Evolutionary conservation across 805 yeast species (phyloP).

Genomic region (Wickerhamiella kurtzmanii): DNA sequence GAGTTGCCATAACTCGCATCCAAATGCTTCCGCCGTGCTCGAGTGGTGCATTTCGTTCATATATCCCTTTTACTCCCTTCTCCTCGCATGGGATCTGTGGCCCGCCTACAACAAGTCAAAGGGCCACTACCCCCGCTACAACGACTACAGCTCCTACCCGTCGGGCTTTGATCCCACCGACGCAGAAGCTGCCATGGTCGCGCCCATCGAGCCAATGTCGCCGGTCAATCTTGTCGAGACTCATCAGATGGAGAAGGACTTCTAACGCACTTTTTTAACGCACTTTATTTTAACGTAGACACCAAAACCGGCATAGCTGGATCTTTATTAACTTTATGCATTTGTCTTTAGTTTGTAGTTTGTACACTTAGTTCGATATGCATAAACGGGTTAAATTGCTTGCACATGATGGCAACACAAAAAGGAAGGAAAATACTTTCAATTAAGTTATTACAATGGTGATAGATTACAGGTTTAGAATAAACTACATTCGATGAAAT

Average conservation of each 20-base stretch:
- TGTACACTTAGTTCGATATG: too few relatives aligned
- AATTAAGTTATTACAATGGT: too few relatives aligned
- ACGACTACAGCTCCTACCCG: slow-evolving; percentile 10
- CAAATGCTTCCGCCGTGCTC: slow-evolving; percentile 43
- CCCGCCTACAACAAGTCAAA: slow-evolving; percentile 38
- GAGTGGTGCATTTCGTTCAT: slow-evolving; percentile 86
- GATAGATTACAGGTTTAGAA: not conserved
- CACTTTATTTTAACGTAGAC: not conserved
- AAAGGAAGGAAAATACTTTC: too few relatives aligned
- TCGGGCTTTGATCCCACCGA: not conserved
- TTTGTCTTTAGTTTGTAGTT: too few relatives aligned
- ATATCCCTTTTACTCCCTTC: slow-evolving; percentile 56
- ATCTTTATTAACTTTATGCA: too few relatives aligned
- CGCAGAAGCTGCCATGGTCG: slow-evolving; percentile 4
- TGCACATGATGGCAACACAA: too few relatives aligned
- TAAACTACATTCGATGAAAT: not conserved
- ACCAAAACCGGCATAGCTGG: too few relatives aligned
- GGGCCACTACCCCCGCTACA: slow-evolving; percentile 18
- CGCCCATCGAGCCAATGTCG: not conserved
- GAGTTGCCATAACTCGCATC: slow-evolving; percentile 24
- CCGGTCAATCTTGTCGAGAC: not conserved
- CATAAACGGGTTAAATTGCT: too few relatives aligned
- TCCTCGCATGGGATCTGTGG: slow-evolving; percentile 56
- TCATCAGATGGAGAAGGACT: not conserved
- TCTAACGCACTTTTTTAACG: not conserved